A percentile compares a stretch with the other conserved stretches of the same genome.
Conservation (phyloP, 768 basidiomycete genomes). For the Boletus speciosus region DNA sequence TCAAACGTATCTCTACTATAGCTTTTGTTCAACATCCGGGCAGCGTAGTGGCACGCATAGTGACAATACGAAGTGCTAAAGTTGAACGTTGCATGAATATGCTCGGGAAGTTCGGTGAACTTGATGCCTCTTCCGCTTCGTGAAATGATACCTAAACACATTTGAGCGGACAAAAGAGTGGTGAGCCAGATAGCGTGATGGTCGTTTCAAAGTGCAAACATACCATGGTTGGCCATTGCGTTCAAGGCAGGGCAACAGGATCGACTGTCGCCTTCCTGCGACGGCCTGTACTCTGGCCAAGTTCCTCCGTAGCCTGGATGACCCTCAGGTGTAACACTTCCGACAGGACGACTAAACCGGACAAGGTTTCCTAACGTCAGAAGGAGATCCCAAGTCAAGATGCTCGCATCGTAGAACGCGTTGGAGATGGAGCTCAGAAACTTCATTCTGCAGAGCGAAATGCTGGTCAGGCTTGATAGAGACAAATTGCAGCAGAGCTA, state of each 20-base stretch:
- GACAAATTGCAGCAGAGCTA: not conserved
- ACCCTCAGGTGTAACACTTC: conserved; percentile 51
- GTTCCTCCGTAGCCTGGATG: conserved; percentile 52
- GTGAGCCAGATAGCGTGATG: not conserved
- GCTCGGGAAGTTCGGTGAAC: conserved; percentile 41
- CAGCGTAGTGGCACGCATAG: conserved; percentile 59
- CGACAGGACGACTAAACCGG: conserved; percentile 34
- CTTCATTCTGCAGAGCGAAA: conserved; percentile 1
- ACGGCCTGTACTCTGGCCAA: conserved; percentile 66
- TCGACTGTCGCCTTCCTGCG: conserved; percentile 61
- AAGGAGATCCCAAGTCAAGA: conserved; percentile 11
- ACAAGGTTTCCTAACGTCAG: conserved; percentile 14
- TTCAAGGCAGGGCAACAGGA: conserved; percentile 72
- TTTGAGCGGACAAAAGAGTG: not conserved
- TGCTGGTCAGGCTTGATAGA: not conserved
- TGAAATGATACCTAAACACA: conserved; percentile 38
- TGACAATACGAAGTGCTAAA: conserved; percentile 63
- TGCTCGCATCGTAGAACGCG: not conserved
- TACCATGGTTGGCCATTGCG: conserved; percentile 79
- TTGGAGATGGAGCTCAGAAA: conserved; percentile 10
- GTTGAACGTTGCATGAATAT: conserved; percentile 58
- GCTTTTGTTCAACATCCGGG: conserved; percentile 51
- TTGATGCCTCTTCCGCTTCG: conserved; percentile 66
- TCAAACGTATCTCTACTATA: conserved; percentile 60
- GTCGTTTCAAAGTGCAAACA: conserved; percentile 43